A percentile compares a stretch with the other conserved stretches of the same genome.
These are phyloP conservation scores for Paulownia fortunei DNA, from an alignment of 257 asterid species.

Conservation along the genomic window DNA sequence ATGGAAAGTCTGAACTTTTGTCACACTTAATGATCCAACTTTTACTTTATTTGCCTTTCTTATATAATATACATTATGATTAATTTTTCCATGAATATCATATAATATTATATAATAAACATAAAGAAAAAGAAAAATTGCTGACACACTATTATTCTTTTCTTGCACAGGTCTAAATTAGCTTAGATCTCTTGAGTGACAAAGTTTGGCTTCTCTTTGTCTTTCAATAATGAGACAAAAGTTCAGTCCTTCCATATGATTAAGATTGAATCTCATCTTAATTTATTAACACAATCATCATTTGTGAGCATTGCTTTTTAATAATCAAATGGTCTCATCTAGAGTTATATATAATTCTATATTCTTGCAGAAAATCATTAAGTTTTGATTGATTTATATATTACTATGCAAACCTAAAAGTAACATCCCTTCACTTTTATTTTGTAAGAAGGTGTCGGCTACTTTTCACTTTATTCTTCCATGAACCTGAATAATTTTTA, in stretches of 20 bases:
- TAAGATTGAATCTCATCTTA: slow-evolving; percentile 65
- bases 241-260: slow-evolving; percentile 52
- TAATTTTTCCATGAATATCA: slow-evolving; percentile 1
- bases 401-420: slow-evolving; percentile 25
- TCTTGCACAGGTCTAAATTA: slow-evolving; percentile 73
- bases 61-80: slow-evolving; percentile 24
- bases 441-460: slow-evolving; percentile 55
- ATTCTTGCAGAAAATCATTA: slow-evolving; percentile 37
- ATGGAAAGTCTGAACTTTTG: slow-evolving; percentile 67
- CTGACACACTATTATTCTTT: slow-evolving; percentile 78
- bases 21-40: slow-evolving; percentile 46
- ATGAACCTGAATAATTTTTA: slow-evolving; percentile 31
- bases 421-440: slow-evolving; percentile 51
- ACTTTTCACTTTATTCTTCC: slow-evolving; percentile 86
- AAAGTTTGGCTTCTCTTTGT: slow-evolving; percentile 65
- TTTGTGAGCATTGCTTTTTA: background rate
- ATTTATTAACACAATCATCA: slow-evolving; percentile 40
- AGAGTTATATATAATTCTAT: slow-evolving; percentile 12
- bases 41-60: slow-evolving; percentile 40
- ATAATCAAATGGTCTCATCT: background rate
- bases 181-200: slow-evolving; percentile 77
- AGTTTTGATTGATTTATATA: background rate
- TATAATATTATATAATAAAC: background rate
- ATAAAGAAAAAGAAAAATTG: slow-evolving; percentile 34
- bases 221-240: slow-evolving; percentile 80